phyloP scores from a whole-genome alignment of 208 protist species.

The Leishmania tropica region DNA sequence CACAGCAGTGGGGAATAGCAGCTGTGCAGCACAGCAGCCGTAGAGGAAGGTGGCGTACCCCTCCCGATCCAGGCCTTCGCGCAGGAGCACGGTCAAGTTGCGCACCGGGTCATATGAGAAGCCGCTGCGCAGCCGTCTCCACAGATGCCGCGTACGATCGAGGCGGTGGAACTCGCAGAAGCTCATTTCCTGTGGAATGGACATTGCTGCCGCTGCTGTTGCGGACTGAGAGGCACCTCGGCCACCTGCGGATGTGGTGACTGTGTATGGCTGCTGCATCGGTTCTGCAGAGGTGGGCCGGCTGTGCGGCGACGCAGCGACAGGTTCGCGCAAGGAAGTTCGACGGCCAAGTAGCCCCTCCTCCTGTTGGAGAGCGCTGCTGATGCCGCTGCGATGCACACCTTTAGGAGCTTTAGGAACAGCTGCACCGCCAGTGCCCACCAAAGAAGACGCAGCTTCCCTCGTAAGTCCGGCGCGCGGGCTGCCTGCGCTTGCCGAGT shows the following conservation, averaged over 20 bases:
- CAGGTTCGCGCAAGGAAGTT: not conserved
- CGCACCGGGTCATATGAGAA: conserved; percentile 43
- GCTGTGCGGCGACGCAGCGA: conserved; percentile 2
- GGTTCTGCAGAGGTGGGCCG: not conserved
- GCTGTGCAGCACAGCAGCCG: conserved; percentile 41
- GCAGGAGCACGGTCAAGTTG: conserved; percentile 52
- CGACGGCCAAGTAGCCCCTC: not conserved
- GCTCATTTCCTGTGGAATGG: conserved; percentile 17
- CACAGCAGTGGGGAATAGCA: conserved; percentile 31
- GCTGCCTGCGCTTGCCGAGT: not conserved
- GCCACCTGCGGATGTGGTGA: not conserved
- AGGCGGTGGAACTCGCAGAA: conserved; percentile 21
- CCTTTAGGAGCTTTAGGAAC: not conserved
- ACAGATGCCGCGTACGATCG: conserved; percentile 18
- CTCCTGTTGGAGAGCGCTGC: not conserved
- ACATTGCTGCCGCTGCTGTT: not conserved
- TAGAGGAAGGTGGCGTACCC: conserved; percentile 69
- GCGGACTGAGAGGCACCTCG: not conserved
- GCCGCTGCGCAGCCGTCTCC: conserved; percentile 42
- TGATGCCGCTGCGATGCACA: not conserved
- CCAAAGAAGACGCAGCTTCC: not conserved
- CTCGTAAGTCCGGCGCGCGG: not conserved
- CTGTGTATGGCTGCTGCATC: not conserved
- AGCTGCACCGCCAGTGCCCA: not conserved
- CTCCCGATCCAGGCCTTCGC: conserved; percentile 69